A percentile compares a stretch with the other conserved stretches of the same genome.
phyloP scores from a whole-genome alignment of 306 rosid genomes.

The Inga leiocalycina region DNA sequence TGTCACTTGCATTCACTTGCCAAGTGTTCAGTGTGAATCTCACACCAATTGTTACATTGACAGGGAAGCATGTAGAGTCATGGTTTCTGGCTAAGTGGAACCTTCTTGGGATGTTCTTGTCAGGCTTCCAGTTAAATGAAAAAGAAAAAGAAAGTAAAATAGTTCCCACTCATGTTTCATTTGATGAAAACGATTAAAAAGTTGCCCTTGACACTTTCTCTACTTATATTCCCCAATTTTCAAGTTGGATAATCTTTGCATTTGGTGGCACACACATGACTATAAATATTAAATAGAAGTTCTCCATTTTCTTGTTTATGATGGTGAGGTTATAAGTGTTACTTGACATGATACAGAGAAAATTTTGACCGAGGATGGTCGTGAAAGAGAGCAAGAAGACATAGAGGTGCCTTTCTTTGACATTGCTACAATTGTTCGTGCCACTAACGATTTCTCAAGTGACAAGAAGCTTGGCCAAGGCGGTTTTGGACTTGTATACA shows the following conservation, averaged over 20 bases:
- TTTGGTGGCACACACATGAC: background rate
- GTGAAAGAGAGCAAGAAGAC: slow-evolving; percentile 40
- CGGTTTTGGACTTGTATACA: slow-evolving; percentile 55
- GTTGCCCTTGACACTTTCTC: background rate
- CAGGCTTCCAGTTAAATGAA: background rate
- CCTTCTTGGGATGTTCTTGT: background rate
- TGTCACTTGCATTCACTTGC: background rate
- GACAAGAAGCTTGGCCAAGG: slow-evolving; percentile 47
- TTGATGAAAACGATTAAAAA: background rate
- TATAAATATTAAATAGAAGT: background rate
- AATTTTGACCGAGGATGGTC: background rate
- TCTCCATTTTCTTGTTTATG: background rate
- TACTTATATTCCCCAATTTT: background rate
- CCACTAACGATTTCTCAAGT: slow-evolving; percentile 46
- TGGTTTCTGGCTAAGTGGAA: background rate
- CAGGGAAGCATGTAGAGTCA: background rate
- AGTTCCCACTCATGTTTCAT: background rate
- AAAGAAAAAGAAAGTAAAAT: background rate
- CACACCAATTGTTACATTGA: background rate
- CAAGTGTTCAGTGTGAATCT: background rate
- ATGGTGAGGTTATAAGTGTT: background rate
- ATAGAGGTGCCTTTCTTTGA: slow-evolving; percentile 47
- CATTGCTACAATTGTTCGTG: slow-evolving; percentile 35
- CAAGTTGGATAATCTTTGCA: background rate
- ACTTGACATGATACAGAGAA: background rate